Base-by-base conservation (phyloP, 2,329 filamentous ascomycete species). In the Trichothecium roseum region DNA sequence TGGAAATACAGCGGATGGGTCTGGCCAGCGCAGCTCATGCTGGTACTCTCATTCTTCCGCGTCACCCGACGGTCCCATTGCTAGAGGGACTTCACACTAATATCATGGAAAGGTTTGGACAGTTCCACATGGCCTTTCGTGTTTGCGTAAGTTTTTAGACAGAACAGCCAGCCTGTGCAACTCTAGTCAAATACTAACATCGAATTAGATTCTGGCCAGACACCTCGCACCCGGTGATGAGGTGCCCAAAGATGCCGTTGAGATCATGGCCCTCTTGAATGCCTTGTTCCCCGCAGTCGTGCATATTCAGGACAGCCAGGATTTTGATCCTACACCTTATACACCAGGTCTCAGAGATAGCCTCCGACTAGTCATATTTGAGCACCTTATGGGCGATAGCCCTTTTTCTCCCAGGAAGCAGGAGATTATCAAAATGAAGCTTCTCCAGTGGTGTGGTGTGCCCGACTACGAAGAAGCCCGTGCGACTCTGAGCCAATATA, bases 251-350 rank as follows among this genome's bases (percentile, higher is more conserved):
- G 45, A 18, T 12, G 28, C 33, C 3, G 36, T 44, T 5, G 40
- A 44, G 12, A 45, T 56, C 24, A 53, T 60, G 55, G 57, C 54
- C 16, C 45, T 47, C 6, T 42, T 60, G 17, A 61, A 62, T 33
- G 48, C 58, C 5, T 41, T 62, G 15, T 56, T 61, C 24, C 54
- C 58, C 1, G 38, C 55, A 1, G 36, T 42, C 8, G 35, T 45
- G 8, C 38, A 51, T 9, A 39, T 50, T 14, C 38, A 43, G 24
- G 34, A 43, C 13, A 35, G 38, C 2, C 41, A 52, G 3, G 49
- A 52, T 20, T 8, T 46, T 4, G 46, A 54, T 14, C 43, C 51
- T 7, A 44, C 45, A 9, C 53, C 55, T 2, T 53, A 51, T 37
- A 51, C 57, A 0, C 33, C 43, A 2, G 48, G 51, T 1, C 41